Base-by-base conservation (phyloP, 164 flowering plant genomes). In the Magnolia sinica region DNA sequence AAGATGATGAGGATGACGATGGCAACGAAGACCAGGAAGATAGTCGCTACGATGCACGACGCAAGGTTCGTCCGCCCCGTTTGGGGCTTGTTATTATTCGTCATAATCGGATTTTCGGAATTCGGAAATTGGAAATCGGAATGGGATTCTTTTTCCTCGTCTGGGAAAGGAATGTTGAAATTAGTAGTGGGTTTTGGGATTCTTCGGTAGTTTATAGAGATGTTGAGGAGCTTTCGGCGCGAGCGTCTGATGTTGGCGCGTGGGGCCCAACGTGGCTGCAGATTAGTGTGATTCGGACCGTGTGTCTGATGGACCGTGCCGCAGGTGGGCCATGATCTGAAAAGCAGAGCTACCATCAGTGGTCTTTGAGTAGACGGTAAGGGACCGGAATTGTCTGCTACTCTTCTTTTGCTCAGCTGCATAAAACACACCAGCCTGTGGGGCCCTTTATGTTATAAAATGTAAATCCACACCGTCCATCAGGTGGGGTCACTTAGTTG, bases 21-120 rank as follows among this genome's bases (percentile, higher is more conserved):
- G 68, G 82, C 76, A 58, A 96, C 50, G 85, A 92, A 88, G 72
- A 88, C 70, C 23, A 96, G 77, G 89, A 96, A 96, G 68, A 94
- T 81, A 1, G 95, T 83, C 27, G 99, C 98, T 0, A 96, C 93
- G 1, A 89, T 71, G 84, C 99, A 96, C 5, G 99, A 96, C 1
- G 99, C 96, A 1, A 92, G 82, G 74, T 91, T 96, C 3, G 98
- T 88, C 0, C 93, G 84, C 55, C 94, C 89, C 24, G 27, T 68
- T 31, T 37, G 45, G 49, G 45, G 71, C 16, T 27, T 27, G 49
- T 68, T 29, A 31, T 31, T 27, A 31, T 31, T 27, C 45, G 16
- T 68, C 19, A 13, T 68, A 14, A 22, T 67, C 7, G 50, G 18
- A 29, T 55, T 55, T 55, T 55, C 59, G 59, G 59, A 55, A 55